Base-by-base conservation (phyloP, 2,329 filamentous ascomycete species). In the Aspergillus jensenii region DNA sequence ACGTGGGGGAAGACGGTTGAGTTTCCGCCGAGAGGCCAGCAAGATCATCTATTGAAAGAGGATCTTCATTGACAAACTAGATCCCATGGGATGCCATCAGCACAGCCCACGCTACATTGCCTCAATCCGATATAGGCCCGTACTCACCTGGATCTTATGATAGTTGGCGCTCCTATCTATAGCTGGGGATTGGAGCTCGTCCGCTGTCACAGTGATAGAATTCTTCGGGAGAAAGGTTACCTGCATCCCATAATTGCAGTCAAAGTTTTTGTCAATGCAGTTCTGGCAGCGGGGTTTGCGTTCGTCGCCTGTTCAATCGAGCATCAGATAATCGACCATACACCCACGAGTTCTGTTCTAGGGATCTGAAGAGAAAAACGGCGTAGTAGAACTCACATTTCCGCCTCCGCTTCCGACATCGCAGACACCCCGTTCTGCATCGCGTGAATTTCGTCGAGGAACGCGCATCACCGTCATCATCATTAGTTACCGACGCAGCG, bases 181-280 rank as follows among this genome's bases (percentile, higher is more conserved):
- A 31, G 27, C 3, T 4, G 27, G 27, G 15, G 50, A 44, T 1
- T 46, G 55, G 15, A 67, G 45, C 17, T 64, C 63, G 2, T 52
- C 55, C 17, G 61, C 35, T 7, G 61, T 65, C 1, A 76, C 70
- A 0, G 79, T 81, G 46, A 76, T 74, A 5, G 76, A 76, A 61
- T 82, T 82, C 65, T 81, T 81, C 7, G 76, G 72, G 2, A 82
- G 64, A 61, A 83, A 82, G 0, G 77, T 79, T 41, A 82, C 69
- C 17, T 76, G 71, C 3, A 77, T 73, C 11, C 78, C 78, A 62
- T 83, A 83, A 37, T 76, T 74, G 65, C 81, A 84, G 43, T 79
- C 73, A 31, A 81, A 76, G 8, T 75, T 75, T 35, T 80, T 78
- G 1, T 74, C 71, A 15, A 75, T 65, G 58, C 82, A 84, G 60